Conservation (phyloP, 148 eudicot genomes). For the Fagopyrum tataricum region DNA sequence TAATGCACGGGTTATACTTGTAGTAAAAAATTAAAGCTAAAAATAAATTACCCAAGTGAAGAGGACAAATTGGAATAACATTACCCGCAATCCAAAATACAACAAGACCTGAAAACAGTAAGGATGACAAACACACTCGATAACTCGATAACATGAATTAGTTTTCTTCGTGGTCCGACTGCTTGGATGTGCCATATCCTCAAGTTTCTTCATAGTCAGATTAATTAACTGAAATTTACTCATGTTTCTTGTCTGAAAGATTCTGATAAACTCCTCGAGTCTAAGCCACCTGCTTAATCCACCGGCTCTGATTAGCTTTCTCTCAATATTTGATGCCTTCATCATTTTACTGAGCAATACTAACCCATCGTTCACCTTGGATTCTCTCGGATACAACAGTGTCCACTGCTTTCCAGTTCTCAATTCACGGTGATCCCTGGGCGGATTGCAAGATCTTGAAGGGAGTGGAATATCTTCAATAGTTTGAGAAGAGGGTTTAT, state of each 20-base stretch:
- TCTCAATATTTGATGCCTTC: constrained; percentile 63
- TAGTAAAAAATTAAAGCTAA: too few species aligned
- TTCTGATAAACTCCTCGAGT: constrained; percentile 46
- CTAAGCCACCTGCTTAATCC: constrained; percentile 80
- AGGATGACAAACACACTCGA: constrained; percentile 64
- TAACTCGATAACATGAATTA: constrained; percentile 92
- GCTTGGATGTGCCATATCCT: constrained; percentile 84
- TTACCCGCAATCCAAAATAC: too few species aligned
- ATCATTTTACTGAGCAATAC: constrained; percentile 32
- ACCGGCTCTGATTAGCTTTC: constrained; percentile 68
- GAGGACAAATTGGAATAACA: too few species aligned
- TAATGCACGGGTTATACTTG: too few species aligned
- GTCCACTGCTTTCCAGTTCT: constrained; percentile 19
- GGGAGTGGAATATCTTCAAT: constrained; percentile 23
- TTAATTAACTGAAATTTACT: constrained; percentile 62
- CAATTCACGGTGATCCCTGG: constrained; percentile 17
- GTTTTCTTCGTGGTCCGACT: constrained; percentile 91
- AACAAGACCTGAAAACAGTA: constrained; percentile 26
- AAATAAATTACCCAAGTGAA: too few species aligned
- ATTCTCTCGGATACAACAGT: constrained; percentile 6
- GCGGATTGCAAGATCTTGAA: constrained; percentile 15
- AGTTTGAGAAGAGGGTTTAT: constrained; percentile 24
- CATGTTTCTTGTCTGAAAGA: constrained; percentile 41
- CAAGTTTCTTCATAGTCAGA: constrained; percentile 76
- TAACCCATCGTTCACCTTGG: constrained; percentile 20